Percentiles rank a stretch among this genome's conserved stretches.
Conservation (phyloP, 2,329 filamentous ascomycete species). For the Hypoxylon sp. region DNA sequence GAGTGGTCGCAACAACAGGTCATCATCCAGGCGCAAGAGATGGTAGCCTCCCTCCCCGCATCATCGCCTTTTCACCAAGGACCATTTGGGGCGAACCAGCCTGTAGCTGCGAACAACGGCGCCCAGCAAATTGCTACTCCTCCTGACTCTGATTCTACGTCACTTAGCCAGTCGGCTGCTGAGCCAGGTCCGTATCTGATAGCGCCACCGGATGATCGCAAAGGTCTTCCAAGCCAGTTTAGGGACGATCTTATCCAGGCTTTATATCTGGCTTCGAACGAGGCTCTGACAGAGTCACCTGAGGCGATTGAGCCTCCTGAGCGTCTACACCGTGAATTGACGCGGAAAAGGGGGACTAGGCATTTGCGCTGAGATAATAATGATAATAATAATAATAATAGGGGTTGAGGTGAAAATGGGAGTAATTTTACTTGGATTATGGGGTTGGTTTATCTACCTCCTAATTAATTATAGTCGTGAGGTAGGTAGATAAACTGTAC, state of each 20-base stretch:
- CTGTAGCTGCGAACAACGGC: neutral
- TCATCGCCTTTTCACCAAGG: neutral
- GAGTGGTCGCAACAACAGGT: constrained; percentile 36
- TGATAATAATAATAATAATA: too few relatives aligned
- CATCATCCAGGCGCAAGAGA: constrained; percentile 3
- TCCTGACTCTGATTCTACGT: neutral
- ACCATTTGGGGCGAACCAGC: neutral
- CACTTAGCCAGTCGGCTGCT: constrained; percentile 14
- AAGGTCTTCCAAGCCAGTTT: constrained; percentile 44
- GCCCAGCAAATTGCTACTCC: neutral
- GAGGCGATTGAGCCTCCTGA: neutral
- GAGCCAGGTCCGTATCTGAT: neutral
- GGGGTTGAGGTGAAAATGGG: neutral
- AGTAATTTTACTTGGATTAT: neutral
- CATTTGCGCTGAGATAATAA: constrained; percentile 20
- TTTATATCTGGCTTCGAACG: neutral
- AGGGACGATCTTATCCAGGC: neutral
- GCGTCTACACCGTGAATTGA: neutral
- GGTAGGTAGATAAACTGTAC: neutral
- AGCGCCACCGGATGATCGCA: constrained; percentile 28
- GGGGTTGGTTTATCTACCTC: neutral
- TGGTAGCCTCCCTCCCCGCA: neutral
- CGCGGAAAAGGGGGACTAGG: constrained; percentile 27
- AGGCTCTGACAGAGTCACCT: neutral
- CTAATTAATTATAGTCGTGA: neutral